These are phyloP conservation scores for Agaricus sinodeliciosus DNA, from an alignment of 768 basidiomycete species.

Conservation along the genomic window DNA sequence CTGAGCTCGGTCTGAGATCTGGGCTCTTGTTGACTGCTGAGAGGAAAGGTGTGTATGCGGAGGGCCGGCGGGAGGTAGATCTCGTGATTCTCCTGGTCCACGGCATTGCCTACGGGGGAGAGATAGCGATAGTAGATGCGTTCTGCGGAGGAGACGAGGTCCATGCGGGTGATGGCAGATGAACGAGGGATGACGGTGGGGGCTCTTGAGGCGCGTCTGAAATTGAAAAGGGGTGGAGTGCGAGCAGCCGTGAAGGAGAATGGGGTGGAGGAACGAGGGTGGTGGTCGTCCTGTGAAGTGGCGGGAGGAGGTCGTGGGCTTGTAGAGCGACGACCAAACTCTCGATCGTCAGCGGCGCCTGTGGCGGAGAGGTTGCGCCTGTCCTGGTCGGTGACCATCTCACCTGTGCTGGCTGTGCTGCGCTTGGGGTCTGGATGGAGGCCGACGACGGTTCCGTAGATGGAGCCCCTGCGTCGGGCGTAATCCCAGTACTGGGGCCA, in stretches of 20 bases:
- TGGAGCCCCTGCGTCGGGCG: slow-evolving; percentile 85
- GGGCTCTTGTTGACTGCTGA: slow-evolving; percentile 69
- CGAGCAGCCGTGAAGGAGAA: slow-evolving; percentile 64
- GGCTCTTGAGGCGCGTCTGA: slow-evolving; percentile 76
- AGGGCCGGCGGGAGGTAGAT: slow-evolving; percentile 94
- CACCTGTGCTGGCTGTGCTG: slow-evolving; percentile 77
- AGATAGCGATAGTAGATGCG: slow-evolving; percentile 96
- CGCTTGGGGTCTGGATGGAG: slow-evolving; percentile 67
- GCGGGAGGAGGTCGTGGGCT: slow-evolving; percentile 51
- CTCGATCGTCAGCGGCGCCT: slow-evolving; percentile 35
- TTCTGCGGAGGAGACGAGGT: slow-evolving; percentile 90
- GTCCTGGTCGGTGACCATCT: slow-evolving; percentile 64
- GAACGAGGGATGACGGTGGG: slow-evolving; percentile 93
- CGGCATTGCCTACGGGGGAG: slow-evolving; percentile 67
- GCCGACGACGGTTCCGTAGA: slow-evolving; percentile 87
- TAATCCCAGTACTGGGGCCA: slow-evolving; percentile 99
- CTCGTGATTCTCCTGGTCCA: slow-evolving; percentile 89
- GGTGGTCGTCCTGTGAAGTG: slow-evolving; percentile 38
- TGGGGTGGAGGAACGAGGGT: slow-evolving; percentile 67
- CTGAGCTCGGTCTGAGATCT: slow-evolving; percentile 60
- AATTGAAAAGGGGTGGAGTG: slow-evolving; percentile 70
- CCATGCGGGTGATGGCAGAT: slow-evolving; percentile 81
- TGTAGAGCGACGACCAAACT: slow-evolving; percentile 45
- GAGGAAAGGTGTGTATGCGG: slow-evolving; percentile 86
- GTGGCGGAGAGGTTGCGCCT: slow-evolving; percentile 51